Conservation (phyloP, 495 filamentous ascomycete genomes). For the Chaetomium fimeti region DNA sequence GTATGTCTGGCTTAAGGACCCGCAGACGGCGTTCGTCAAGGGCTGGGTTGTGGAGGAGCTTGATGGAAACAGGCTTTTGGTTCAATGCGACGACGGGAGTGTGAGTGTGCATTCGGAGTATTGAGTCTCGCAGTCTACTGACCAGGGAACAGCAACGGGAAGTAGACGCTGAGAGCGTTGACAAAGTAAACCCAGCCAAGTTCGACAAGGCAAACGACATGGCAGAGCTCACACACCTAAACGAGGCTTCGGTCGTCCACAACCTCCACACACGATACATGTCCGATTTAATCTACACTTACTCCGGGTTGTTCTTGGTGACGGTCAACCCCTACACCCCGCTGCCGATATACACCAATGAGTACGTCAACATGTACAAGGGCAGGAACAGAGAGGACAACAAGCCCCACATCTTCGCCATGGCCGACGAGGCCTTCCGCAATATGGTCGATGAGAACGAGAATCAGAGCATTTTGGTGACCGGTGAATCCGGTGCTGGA, state of each 20-base stretch:
- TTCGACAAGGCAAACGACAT: slow-evolving; percentile 99
- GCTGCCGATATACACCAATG: slow-evolving; percentile 92
- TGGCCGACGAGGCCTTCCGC: slow-evolving; percentile 96
- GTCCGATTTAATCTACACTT: slow-evolving; percentile 96
- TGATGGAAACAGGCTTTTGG: slow-evolving; percentile 63
- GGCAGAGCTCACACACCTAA: slow-evolving; percentile 96
- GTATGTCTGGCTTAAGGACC: slow-evolving; percentile 95
- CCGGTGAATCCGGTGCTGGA: slow-evolving; percentile 95
- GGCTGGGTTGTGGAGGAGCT: slow-evolving; percentile 87
- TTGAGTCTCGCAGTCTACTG: slow-evolving; percentile 18
- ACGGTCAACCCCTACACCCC: slow-evolving; percentile 96
- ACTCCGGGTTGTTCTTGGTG: slow-evolving; percentile 95
- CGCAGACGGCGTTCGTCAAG: slow-evolving; percentile 81
- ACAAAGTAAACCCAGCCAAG: slow-evolving; percentile 99
- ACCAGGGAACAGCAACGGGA: slow-evolving; percentile 69
- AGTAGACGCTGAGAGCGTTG: slow-evolving; percentile 77
- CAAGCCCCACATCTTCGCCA: slow-evolving; percentile 95
- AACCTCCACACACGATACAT: slow-evolving; percentile 93
- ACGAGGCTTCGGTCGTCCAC: slow-evolving; percentile 96
- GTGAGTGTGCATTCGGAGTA: slow-evolving; percentile 49
- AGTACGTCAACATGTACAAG: slow-evolving; percentile 96
- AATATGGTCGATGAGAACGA: slow-evolving; percentile 93
- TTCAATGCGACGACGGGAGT: slow-evolving; percentile 92
- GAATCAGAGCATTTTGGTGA: slow-evolving; percentile 97
- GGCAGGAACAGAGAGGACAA: slow-evolving; percentile 87